Evolutionary conservation across 169 alveolate genomes (phyloP), one percentile per base, ranked within the genome.

Genomic region (Toxoplasma gondii): DNA sequence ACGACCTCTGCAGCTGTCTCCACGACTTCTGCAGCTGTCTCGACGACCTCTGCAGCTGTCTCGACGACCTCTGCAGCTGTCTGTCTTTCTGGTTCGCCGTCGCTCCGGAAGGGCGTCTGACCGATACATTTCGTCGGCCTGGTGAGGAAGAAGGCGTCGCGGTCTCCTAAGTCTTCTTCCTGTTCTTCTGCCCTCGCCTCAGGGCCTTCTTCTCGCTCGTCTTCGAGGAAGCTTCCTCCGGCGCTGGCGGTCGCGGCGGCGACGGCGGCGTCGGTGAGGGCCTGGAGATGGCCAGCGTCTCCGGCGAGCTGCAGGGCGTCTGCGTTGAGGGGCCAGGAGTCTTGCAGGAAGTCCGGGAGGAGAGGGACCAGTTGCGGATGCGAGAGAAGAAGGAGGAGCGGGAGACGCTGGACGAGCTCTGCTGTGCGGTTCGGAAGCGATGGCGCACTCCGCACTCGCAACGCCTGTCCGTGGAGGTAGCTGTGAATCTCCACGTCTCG

Each of bases 191-290:
- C 86, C n/a, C 44, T n/a, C 39, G 22, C 86, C n/a, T 78, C 86
- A 1, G 29, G 49, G 39, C 43, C 86, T 7, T n/a, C 44, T n/a
- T 78, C 86, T 78, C n/a, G 39, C 16, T 78, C 86, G 22, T n/a
- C 45, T 12, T n/a, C 49, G 44, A 78, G 31, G 34, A 64, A 31
- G n/a, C n/a, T 27, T 31, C 34, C 34, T 31, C 22, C 86, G 27
- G 22, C 86, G 16, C 86, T n/a, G 49, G 86, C 86, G 29, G 86
- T 38, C 86, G 86, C 86, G 27, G 86, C 86, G 4, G 86, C 86
- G 27, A 38, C 86, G 19, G 86, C 86, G 49, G 86, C 86, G 86
- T 78, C 86, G 45, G 86, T 38, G 49, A 78, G 86, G 44, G 86
- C 86, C 45, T 78, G 86, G 27, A 78, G 49, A 1, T 78, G 45